Evolutionary conservation across 202 grass and related monocot species (phyloP), one percentile per base, ranked within the genome.

Genomic region (Bolboschoenoplectus hybrid): DNA sequence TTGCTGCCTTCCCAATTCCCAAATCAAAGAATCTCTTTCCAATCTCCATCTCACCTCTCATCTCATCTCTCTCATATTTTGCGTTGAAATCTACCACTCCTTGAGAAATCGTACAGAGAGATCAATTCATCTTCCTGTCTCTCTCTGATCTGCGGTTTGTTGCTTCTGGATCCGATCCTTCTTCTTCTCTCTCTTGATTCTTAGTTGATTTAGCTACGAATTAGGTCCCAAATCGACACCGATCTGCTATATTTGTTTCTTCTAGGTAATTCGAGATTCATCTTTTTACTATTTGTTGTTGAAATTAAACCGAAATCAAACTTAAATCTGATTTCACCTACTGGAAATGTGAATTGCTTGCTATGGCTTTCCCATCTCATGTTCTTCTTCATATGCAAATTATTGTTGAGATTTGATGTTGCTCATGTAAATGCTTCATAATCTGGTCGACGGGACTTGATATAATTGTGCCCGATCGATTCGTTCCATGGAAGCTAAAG

Each of bases 401-500:
- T 26, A 40, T 70, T n/a, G 4, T n/a, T 17, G 36, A 70, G 4
- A 41, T 40, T 69, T 40, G 39, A 6, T 69, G 41, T 72, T 26
- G 0, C 26, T 26, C 26, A 26, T 26, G 26, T 26, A n/a, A 9
- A 26, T 74, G 69, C 69, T 74, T 74, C 69, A 20, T 50, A 74
- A 71, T 74, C 69, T 74, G 44, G 44, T 74, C 8, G 69, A 74
- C 44, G n/a, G 69, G 69, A 74, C 32, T 71, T 50, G 16, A 49
- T 49, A 19, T 2, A 50, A 50, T 10, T 7, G 69, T 74, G 69
- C 69, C 69, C 44, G 44, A 49, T 74, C 69, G 69, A 74, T 74
- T 74, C 69, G 44, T 49, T 71, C 69, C 69, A 68, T 74, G 7
- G 69, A 74, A 74, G 69, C 69, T 20, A 74, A 74, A 74, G 5